phyloP scores from a whole-genome alignment of 73 alveolate genomes.

The Effrenium voratum region DNA sequence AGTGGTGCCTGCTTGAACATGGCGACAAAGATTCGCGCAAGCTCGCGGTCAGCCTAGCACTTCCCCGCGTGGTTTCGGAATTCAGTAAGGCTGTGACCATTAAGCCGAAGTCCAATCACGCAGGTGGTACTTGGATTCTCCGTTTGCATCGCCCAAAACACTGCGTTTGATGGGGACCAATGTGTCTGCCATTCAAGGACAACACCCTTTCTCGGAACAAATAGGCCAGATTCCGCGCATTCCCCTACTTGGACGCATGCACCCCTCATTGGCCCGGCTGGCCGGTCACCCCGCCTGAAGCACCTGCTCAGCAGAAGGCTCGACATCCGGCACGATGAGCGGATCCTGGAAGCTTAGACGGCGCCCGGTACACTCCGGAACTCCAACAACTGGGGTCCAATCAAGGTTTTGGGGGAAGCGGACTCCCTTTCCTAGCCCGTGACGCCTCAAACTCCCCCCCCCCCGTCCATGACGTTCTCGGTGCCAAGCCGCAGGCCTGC shows the following conservation, averaged over 20 bases:
- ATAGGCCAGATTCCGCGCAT: too few species aligned
- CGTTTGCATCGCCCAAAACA: too few species aligned
- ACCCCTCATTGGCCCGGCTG: too few species aligned
- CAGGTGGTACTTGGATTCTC: too few species aligned
- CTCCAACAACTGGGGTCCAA: not conserved
- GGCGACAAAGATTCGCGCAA: constrained; percentile 64
- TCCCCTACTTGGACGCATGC: too few species aligned
- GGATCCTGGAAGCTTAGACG: constrained; percentile 40
- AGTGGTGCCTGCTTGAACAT: constrained; percentile 49
- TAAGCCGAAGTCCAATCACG: too few species aligned
- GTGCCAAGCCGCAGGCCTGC: constrained; percentile 73
- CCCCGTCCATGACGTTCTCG: constrained; percentile 61
- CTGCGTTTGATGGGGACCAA: too few species aligned
- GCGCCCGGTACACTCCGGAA: not conserved
- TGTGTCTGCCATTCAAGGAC: too few species aligned
- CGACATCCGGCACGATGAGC: constrained; percentile 28
- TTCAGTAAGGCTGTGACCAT: too few species aligned
- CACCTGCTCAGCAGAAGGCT: constrained; percentile 53
- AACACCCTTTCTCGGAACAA: too few species aligned
- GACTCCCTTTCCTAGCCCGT: not conserved
- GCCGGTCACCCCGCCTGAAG: constrained; percentile 18
- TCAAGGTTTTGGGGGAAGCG: not conserved
- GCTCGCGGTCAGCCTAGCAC: constrained; percentile 78
- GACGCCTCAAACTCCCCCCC: not conserved
- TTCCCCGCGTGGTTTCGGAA: too few species aligned